These are phyloP conservation scores for Verbascum thapsus DNA, from an alignment of 257 asterid genomes.

Conservation along the genomic window DNA sequence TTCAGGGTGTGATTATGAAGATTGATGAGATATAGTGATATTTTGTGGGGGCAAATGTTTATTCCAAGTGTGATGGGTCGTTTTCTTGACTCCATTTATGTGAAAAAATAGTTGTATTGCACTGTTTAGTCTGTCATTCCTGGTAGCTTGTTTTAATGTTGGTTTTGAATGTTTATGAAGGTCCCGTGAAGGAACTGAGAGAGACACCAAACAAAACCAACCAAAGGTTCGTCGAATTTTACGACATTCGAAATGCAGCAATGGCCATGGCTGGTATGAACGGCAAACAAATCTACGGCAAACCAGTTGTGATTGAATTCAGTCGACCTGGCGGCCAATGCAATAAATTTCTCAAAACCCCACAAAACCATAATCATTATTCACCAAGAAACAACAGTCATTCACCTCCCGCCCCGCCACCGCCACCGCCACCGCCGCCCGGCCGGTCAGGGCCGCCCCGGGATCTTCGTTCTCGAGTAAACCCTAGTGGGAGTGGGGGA, in stretches of 20 bases:
- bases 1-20: conserved; percentile 29
- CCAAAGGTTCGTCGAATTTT: conserved; percentile 84
- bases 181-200: conserved; percentile 86
- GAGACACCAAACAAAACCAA: conserved; percentile 75
- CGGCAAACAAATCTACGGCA: conserved; percentile 54
- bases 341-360: conserved; percentile 30
- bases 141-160: conserved; percentile 19
- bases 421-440: no score
- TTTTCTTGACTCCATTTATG: conserved; percentile 48
- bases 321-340: conserved; percentile 81
- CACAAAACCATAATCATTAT: conserved; percentile 2
- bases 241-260: conserved; percentile 75
- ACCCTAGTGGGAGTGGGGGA: conserved; percentile 40
- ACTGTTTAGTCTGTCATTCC: conserved; percentile 25
- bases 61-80: conserved; percentile 42
- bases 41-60: conserved; percentile 34
- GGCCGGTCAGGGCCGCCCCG: conserved; percentile 13
- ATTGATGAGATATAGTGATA: conserved; percentile 31
- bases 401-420: conserved; percentile 18
- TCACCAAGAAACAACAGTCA: no score
- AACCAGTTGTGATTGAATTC: conserved; percentile 51
- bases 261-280: conserved; percentile 62
- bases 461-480: conserved; percentile 26
- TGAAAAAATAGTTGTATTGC: conserved; percentile 35
- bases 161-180: conserved; percentile 35